phyloP scores from a whole-genome alignment of 345 rosid genomes.

The Corchorus olitorius region DNA sequence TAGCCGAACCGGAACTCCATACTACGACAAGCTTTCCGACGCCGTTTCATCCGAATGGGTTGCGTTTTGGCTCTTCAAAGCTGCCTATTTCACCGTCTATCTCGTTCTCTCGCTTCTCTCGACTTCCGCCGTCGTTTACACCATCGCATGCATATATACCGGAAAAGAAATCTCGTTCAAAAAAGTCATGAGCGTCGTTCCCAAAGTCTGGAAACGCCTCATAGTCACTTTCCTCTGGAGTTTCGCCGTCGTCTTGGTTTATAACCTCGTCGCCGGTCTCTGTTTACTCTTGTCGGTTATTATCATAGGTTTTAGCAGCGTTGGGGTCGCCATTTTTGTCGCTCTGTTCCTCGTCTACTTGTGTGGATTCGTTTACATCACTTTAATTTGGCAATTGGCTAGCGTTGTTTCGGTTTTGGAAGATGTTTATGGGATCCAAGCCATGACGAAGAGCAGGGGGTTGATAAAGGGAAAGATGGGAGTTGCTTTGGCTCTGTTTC shows the following conservation, averaged over 20 bases:
- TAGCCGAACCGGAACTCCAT: slow-evolving; percentile 10
- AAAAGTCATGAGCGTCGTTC: slow-evolving; percentile 41
- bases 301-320: neutral
- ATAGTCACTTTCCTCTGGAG: slow-evolving; percentile 46
- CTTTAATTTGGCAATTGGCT: slow-evolving; percentile 51
- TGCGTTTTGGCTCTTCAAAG: slow-evolving; percentile 34
- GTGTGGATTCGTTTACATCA: slow-evolving; percentile 40
- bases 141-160: slow-evolving; percentile 48
- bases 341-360: slow-evolving; percentile 15
- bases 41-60: slow-evolving; percentile 30
- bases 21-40: slow-evolving; percentile 16
- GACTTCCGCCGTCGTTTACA: slow-evolving; percentile 45
- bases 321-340: neutral
- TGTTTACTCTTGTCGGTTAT: slow-evolving; percentile 5
- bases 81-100: slow-evolving; percentile 35
- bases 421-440: slow-evolving; percentile 46
- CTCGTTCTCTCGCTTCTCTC: slow-evolving; percentile 48
- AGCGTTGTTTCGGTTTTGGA: slow-evolving; percentile 59
- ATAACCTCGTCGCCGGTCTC: slow-evolving; percentile 22
- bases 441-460: slow-evolving; percentile 44
- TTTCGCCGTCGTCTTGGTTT: slow-evolving; percentile 30
- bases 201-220: slow-evolving; percentile 56
- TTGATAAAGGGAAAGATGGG: slow-evolving; percentile 48
- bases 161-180: slow-evolving; percentile 35
- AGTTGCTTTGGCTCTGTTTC: slow-evolving; percentile 26